Conservation (phyloP, 257 asterid genomes). For the Anisodus acutangulus region DNA sequence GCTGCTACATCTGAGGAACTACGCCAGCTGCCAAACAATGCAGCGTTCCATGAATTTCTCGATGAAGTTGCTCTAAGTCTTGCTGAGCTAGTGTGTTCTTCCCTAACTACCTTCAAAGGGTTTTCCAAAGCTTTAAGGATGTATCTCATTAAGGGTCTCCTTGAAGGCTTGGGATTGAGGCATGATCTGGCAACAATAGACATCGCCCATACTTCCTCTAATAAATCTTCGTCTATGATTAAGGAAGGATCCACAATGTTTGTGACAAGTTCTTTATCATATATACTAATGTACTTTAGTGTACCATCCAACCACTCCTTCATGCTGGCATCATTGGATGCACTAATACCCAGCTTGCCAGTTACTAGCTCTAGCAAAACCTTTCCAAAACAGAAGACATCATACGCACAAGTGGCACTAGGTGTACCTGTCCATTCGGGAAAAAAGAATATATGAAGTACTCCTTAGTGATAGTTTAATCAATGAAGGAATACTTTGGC, state of each 20-base stretch:
- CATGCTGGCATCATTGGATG: conserved; percentile 59
- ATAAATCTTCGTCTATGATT: conserved; percentile 82
- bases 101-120: conserved; percentile 90
- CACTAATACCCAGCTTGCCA: conserved; percentile 86
- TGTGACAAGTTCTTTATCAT: conserved; percentile 88
- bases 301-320: conserved; percentile 79
- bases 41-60: conserved; percentile 90
- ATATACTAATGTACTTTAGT: conserved; percentile 68
- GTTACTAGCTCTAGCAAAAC: conserved; percentile 94
- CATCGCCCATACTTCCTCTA: conserved; percentile 99
- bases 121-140: conserved; percentile 90
- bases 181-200: conserved; percentile 91
- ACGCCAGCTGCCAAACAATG: conserved; percentile 89
- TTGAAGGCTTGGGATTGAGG: conserved; percentile 81
- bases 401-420: conserved; percentile 74
- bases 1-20: conserved; percentile 74
- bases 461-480: background rate
- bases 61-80: conserved; percentile 80
- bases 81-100: conserved; percentile 74
- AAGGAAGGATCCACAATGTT: conserved; percentile 85
- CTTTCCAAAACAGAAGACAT: conserved; percentile 91
- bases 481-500: background rate
- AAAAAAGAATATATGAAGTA: conserved; percentile 1
- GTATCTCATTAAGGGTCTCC: conserved; percentile 93
- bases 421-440: conserved; percentile 55